phyloP scores from a whole-genome alignment of 768 basidiomycete genomes.

The Pleurotus pulmonarius region DNA sequence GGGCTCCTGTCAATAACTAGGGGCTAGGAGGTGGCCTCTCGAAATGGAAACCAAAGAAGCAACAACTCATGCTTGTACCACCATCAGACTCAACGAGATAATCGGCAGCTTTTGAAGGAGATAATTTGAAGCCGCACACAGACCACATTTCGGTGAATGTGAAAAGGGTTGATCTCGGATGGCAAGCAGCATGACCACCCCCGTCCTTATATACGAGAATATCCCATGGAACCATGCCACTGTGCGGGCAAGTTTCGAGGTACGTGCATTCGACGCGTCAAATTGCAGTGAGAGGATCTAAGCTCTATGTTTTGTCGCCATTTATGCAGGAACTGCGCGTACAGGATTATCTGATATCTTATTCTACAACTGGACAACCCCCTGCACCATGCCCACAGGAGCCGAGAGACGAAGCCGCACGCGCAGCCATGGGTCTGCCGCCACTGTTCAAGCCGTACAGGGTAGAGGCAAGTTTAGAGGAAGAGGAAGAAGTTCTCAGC shows the following conservation, averaged over 20 bases:
- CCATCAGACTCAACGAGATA: too few species aligned
- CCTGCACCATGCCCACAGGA: constrained; percentile 46
- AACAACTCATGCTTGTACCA: too few species aligned
- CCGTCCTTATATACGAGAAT: background rate
- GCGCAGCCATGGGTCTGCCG: constrained; percentile 42
- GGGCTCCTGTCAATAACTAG: too few species aligned
- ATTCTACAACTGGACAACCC: constrained; percentile 38
- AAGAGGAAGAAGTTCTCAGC: background rate
- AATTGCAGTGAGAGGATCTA: background rate
- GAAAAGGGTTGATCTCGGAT: too few species aligned
- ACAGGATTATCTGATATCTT: constrained; percentile 51
- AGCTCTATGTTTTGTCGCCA: background rate
- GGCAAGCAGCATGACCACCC: background rate
- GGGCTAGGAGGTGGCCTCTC: too few species aligned
- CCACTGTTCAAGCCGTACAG: constrained; percentile 46
- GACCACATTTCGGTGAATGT: too few species aligned
- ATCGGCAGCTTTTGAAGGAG: too few species aligned
- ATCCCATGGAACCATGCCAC: background rate
- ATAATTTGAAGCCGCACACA: too few species aligned
- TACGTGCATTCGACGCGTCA: background rate
- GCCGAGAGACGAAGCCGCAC: constrained; percentile 40
- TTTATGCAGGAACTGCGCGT: constrained; percentile 47
- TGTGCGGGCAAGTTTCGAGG: background rate
- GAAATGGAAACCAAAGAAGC: too few species aligned
- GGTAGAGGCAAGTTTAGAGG: background rate